These are phyloP conservation scores for Syzygium malaccense DNA, from an alignment of 441 rosid genomes.

Conservation along the genomic window DNA sequence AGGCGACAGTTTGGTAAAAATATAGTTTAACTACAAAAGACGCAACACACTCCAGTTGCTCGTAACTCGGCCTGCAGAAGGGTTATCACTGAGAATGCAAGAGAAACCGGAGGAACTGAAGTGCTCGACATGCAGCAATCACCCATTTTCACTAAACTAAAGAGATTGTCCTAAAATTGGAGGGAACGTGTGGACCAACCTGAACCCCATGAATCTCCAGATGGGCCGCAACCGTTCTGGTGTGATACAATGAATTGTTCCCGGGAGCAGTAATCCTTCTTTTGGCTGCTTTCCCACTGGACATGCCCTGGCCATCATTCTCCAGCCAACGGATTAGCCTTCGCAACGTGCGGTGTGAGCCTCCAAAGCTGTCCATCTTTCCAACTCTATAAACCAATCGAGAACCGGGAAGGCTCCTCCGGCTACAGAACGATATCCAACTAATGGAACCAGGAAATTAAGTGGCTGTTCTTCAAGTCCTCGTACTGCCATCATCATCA, in stretches of 20 bases:
- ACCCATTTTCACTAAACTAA: background rate
- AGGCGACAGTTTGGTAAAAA: background rate
- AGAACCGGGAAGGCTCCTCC: background rate
- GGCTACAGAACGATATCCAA: background rate
- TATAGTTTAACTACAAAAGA: background rate
- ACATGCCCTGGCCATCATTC: background rate
- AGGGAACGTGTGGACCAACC: background rate
- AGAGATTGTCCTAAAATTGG: background rate
- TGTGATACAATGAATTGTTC: background rate
- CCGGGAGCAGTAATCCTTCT: background rate
- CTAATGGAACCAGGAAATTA: background rate
- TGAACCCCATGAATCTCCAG: background rate
- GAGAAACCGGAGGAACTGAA: background rate
- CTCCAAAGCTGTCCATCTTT: background rate
- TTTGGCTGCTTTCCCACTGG: background rate
- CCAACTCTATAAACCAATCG: background rate
- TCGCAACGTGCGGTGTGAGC: background rate
- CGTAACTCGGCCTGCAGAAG: background rate
- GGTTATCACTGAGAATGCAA: background rate
- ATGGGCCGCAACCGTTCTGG: background rate
- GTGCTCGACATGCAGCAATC: background rate
- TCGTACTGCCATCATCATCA: background rate
- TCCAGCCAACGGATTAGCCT: background rate
- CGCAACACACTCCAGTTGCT: background rate
- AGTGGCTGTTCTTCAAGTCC: background rate